A percentile compares a stretch with the other conserved stretches of the same genome.
Evolutionary conservation across 139 green algal species (phyloP).

Genomic region (Yamagishiella unicocca): DNA sequence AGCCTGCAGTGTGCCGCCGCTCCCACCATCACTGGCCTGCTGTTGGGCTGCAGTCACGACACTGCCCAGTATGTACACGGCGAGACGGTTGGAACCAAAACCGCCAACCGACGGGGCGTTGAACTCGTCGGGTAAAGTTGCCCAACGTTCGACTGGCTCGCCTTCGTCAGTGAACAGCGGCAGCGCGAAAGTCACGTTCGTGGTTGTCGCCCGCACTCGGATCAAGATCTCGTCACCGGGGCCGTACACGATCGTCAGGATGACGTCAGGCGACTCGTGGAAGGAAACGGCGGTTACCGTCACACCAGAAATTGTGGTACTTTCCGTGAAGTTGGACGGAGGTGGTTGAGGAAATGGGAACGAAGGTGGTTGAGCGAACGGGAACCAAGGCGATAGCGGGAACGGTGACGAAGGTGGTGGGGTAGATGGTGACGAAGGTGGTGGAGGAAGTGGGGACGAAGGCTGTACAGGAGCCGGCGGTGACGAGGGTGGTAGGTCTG

Average conservation of each 20-base stretch:
- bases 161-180: not conserved
- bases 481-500: too few species aligned
- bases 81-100: constrained; percentile 3
- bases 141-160: not conserved
- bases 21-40: not conserved
- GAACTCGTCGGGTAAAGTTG: not conserved
- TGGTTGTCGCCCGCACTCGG: not conserved
- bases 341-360: not conserved
- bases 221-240: not conserved
- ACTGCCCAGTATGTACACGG: not conserved
- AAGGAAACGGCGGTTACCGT: not conserved
- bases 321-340: not conserved
- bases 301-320: not conserved
- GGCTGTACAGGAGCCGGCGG: too few species aligned
- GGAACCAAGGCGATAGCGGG: not conserved
- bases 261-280: not conserved
- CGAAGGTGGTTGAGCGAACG: not conserved
- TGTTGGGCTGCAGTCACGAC: not conserved
- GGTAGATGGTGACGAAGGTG: too few species aligned
- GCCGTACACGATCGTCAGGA: not conserved
- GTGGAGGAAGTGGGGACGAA: too few species aligned
- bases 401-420: too few species aligned
- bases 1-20: too few species aligned
- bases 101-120: not conserved
- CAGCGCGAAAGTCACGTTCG: not conserved